Conservation (phyloP, 805 yeast genomes). For the Cyberlindnera subsufficiens region DNA sequence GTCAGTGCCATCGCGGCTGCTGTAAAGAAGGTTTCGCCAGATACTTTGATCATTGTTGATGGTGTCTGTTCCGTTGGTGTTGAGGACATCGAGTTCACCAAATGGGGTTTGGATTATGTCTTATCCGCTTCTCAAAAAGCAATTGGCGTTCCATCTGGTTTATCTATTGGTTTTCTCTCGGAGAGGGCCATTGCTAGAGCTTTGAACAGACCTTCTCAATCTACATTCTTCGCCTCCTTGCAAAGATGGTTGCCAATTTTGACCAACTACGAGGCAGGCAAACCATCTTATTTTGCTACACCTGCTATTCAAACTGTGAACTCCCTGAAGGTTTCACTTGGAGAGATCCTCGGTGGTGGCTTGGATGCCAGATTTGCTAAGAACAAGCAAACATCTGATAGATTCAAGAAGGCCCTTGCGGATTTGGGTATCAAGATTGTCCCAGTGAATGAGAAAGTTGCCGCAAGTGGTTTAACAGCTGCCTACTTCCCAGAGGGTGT, state of each 20-base stretch:
- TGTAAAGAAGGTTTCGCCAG: conserved; percentile 66
- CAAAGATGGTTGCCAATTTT: conserved; percentile 85
- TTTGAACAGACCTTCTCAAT: conserved; percentile 38
- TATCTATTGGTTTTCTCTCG: conserved; percentile 71
- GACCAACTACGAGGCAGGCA: conserved; percentile 77
- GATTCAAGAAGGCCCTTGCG: conserved; percentile 51
- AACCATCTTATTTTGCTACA: conserved; percentile 88
- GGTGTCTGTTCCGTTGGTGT: conserved; percentile 94
- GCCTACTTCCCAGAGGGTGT: conserved; percentile 75
- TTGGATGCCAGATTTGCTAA: conserved; percentile 57
- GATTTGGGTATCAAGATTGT: conserved; percentile 65
- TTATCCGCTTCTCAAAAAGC: conserved; percentile 95
- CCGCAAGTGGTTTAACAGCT: conserved; percentile 88
- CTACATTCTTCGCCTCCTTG: conserved; percentile 58
- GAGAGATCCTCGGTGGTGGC: conserved; percentile 53
- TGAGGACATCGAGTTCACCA: conserved; percentile 78
- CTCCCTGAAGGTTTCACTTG: conserved; percentile 72
- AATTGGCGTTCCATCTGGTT: conserved; percentile 89
- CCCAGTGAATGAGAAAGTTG: conserved; percentile 46
- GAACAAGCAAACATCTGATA: conserved; percentile 56
- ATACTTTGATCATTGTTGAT: conserved; percentile 79
- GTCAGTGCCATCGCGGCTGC: conserved; percentile 55
- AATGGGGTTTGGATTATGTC: conserved; percentile 85
- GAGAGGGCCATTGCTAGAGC: conserved; percentile 67
- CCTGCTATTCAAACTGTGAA: conserved; percentile 88